Base-by-base conservation (phyloP, 192 early-diverging fungal genomes). In the Backusella parvicylindrica region DNA sequence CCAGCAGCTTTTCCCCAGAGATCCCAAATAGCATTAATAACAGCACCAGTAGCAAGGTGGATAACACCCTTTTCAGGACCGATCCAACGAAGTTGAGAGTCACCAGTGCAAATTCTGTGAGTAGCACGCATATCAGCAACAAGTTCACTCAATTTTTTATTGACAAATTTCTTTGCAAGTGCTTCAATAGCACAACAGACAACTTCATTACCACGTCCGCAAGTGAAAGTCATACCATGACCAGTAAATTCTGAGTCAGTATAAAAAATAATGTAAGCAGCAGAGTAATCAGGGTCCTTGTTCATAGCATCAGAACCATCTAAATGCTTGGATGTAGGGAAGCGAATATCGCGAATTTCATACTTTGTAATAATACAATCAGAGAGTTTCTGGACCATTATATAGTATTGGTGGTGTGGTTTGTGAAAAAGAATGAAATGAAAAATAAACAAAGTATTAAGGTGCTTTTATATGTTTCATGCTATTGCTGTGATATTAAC, bases 11-110 rank as follows among this genome's bases (percentile, higher is more conserved):
- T 84, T 23, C 79, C 83, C 81, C 83, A 83, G 3, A 84, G 68
- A 64, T 84, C 83, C 83, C 83, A 84, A 12, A 84, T 68, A 41
- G 83, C 83, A 41, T 84, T 84, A 30, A 84, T 78, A 16, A 84
- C 83, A 30, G 83, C 83, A 53, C 79, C 80, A 23, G 83, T 81
- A 56, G 81, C 77, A 12, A 82, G 63, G 37, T 82, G 81, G 33
- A 82, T 82, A 11, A 70, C 81, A 65, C 81, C 81, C 77, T 82
- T 82, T 68, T 82, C 81, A 56, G 81, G 81, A 43, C 81, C 81
- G n/a, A 82, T 82, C 81, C 81, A 82, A 11, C 81, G 73, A 43
- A 82, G 63, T 69, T 82, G 81, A 43, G 73, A 76, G 40, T 82
- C 81, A 32, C 81, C 77, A 35, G 77, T 82, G 32, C 77, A 75